Conservation (phyloP, 257 asterid species). For the Nicotiana tabacum region DNA sequence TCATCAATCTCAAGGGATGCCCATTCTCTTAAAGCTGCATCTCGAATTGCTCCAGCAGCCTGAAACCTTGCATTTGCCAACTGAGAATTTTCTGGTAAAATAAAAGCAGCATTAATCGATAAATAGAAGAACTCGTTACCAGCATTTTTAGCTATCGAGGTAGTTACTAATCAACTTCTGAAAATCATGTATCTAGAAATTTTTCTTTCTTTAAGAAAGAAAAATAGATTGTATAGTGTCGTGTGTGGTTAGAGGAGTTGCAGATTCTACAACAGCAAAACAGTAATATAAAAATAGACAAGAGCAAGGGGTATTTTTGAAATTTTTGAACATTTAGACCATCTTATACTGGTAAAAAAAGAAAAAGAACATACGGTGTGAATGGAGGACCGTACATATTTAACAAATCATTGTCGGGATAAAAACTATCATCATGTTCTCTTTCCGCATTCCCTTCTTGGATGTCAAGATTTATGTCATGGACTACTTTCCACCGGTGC, state of each 20-base stretch:
- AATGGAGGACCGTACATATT: neutral
- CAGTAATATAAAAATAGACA: neutral
- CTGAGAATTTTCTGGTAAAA: constrained; percentile 81
- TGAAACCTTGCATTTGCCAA: constrained; percentile 82
- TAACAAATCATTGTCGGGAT: neutral
- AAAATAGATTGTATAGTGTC: neutral
- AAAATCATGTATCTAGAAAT: neutral
- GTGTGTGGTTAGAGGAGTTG: neutral
- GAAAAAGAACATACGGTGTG: neutral
- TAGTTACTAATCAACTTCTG: neutral
- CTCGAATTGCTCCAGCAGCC: constrained; percentile 94
- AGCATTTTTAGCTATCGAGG: neutral
- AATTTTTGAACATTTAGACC: neutral
- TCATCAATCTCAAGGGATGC: constrained; percentile 58
- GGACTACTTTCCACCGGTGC: neutral
- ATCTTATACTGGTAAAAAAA: neutral
- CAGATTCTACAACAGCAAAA: constrained; percentile 1
- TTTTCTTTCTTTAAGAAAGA: neutral
- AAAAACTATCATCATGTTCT: neutral
- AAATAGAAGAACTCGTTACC: neutral
- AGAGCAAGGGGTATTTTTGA: neutral
- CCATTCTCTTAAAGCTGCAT: constrained; percentile 97
- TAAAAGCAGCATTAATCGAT: neutral
- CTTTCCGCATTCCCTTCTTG: neutral
- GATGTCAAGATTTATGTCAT: neutral